Evolutionary conservation across 139 green algal genomes (phyloP).

Genomic region (Micractinium sp.): DNA sequence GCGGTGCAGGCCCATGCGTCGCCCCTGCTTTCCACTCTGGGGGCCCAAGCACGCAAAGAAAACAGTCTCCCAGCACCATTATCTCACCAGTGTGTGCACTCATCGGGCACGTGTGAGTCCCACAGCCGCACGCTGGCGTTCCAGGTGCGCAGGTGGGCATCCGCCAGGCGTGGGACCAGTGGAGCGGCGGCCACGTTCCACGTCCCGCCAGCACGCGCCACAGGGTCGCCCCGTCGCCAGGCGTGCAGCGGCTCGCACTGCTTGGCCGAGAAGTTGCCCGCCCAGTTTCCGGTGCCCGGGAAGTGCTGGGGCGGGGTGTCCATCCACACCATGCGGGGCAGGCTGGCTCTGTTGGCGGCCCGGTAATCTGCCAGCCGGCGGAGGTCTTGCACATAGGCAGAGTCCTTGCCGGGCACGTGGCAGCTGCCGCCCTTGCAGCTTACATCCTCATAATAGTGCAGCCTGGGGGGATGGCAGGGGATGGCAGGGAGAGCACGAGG

Average conservation of each 20-base stretch:
- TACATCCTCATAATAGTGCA: background rate
- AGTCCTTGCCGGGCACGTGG: background rate
- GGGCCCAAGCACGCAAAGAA: too few species aligned
- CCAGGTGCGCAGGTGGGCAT: constrained; percentile 42
- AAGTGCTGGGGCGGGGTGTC: constrained; percentile 34
- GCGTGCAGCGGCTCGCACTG: background rate
- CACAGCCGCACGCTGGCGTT: constrained; percentile 39
- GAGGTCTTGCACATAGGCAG: background rate
- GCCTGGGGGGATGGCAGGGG: background rate
- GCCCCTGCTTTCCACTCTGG: too few species aligned
- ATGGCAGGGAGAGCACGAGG: background rate
- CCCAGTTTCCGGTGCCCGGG: background rate
- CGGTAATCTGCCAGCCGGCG: background rate
- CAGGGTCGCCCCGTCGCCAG: background rate
- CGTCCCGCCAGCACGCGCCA: constrained; percentile 14
- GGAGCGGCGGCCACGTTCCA: constrained; percentile 34
- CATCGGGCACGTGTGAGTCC: constrained; percentile 20
- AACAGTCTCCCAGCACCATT: too few species aligned
- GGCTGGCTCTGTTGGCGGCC: background rate
- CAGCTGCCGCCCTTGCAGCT: background rate
- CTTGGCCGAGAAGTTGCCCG: background rate
- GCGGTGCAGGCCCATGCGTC: too few species aligned
- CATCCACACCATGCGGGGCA: constrained; percentile 35
- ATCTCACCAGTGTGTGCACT: constrained; percentile 39
- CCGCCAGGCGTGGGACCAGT: constrained; percentile 18